Evolutionary conservation across 106 monocot species (phyloP), one percentile per base, ranked within the genome.

Genomic region (Allium fistulosum): DNA sequence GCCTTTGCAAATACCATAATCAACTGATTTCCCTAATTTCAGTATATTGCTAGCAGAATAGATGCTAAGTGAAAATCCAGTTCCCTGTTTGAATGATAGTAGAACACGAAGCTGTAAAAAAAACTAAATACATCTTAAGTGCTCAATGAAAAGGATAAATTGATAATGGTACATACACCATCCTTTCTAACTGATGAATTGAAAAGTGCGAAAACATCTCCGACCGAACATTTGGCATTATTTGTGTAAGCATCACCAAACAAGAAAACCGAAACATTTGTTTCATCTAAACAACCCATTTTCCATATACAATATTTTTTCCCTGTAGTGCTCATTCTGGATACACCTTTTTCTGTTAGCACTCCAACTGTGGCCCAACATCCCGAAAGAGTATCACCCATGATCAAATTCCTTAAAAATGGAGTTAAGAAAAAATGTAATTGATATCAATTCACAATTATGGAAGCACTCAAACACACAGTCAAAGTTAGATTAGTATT

Each of bases 291-390:
- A 51, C 78, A 71, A 8, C 92, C 84, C 56, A 97, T 69, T 67
- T 92, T 97, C 82, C 97, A 97, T 47, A 97, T 60, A 57, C 79
- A 68, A 66, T 80, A 97, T 46, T 57, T 75, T 69, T 90, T 97
- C 77, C 92, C 92, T 46, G 74, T 26, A 3, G 92, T 87, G 69
- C 87, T 92, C 50, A 74, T 57, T 71, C 76, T 86, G 3, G 82
- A 51, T n/a, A 27, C 70, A 17, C 83, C 84, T 68, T 87, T 97
- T 48, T 97, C 97, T 4, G 69, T 79, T 77, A 97, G 56, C 5
- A 92, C 82, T 51, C 97, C 97, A 69, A 79, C 84, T 10, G 97
- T 97, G 12, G 87, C 89, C 97, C 97, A 97, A 72, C 84, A 78
- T 52, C 97, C 97, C 59, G 89, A 78, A 59, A 89, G 69, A 18